phyloP scores from a whole-genome alignment of 306 rosid species.

The Quercus suber region DNA sequence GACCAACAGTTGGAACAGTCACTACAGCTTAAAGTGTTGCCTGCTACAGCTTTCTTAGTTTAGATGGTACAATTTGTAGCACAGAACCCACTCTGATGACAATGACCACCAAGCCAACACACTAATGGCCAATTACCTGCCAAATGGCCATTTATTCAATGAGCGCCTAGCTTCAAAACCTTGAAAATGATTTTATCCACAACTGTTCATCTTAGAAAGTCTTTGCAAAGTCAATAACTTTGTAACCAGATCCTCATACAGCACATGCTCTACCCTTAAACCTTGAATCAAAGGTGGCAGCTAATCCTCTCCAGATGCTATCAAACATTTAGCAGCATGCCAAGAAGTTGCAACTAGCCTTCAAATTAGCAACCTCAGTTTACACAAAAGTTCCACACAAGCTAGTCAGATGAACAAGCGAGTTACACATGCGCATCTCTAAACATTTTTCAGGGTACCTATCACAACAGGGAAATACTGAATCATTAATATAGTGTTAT shows the following conservation, averaged over 20 bases:
- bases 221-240: not conserved
- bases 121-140: not conserved
- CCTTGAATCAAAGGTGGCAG: not conserved
- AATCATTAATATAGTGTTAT: not conserved
- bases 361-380: not conserved
- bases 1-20: not conserved
- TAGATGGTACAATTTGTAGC: not conserved
- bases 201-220: not conserved
- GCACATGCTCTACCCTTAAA: not conserved
- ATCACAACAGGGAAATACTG: not conserved
- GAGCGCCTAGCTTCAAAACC: not conserved
- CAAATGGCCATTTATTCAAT: not conserved
- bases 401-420: not conserved
- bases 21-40: not conserved
- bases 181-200: not conserved
- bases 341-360: not conserved
- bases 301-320: not conserved
- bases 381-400: not conserved
- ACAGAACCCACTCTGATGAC: not conserved
- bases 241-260: not conserved
- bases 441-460: not conserved
- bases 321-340: not conserved
- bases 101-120: not conserved
- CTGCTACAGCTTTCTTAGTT: not conserved
- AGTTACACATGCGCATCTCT: not conserved